Evolutionary conservation across 2,329 filamentous ascomycete species (phyloP).

Genomic region (Curvularia sp.): DNA sequence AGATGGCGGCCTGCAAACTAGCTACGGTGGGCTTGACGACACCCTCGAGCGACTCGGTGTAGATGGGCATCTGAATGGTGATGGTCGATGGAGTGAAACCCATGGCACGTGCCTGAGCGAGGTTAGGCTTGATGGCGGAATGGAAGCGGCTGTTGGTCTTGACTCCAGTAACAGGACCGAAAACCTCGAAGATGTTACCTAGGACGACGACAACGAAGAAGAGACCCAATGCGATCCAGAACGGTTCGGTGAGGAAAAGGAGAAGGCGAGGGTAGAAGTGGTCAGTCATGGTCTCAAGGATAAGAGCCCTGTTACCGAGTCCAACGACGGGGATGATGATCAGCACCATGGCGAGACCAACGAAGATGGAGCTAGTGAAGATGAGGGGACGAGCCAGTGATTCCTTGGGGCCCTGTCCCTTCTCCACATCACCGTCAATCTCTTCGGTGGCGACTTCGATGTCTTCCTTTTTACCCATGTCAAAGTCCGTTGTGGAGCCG

Average conservation of each 20-base stretch:
- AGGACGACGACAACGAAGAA: constrained; percentile 28
- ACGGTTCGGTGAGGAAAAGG: constrained; percentile 57
- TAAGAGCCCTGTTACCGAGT: constrained; percentile 62
- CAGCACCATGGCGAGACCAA: constrained; percentile 60
- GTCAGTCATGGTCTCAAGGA: constrained; percentile 62
- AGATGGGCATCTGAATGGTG: constrained; percentile 80
- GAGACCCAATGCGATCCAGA: constrained; percentile 63
- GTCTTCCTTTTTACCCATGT: constrained; percentile 18
- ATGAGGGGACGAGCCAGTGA: constrained; percentile 57
- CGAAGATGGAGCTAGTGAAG: constrained; percentile 62
- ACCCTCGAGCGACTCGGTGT: constrained; percentile 77
- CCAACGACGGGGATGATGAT: constrained; percentile 63
- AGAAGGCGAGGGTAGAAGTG: constrained; percentile 61
- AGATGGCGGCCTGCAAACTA: constrained; percentile 72
- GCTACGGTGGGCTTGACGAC: constrained; percentile 79
- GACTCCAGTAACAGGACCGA: constrained; percentile 77
- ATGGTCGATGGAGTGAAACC: constrained; percentile 69
- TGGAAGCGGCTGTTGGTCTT: constrained; percentile 80
- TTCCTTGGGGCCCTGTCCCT: constrained; percentile 45
- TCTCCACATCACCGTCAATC: constrained; percentile 37
- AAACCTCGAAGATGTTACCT: constrained; percentile 60
- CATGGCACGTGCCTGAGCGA: constrained; percentile 60
- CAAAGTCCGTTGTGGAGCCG: constrained; percentile 28
- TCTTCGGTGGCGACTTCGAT: constrained; percentile 26
- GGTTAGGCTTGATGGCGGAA: constrained; percentile 62